phyloP scores from a whole-genome alignment of 2,329 filamentous ascomycete species.

The Monosporascus cannonballus region DNA sequence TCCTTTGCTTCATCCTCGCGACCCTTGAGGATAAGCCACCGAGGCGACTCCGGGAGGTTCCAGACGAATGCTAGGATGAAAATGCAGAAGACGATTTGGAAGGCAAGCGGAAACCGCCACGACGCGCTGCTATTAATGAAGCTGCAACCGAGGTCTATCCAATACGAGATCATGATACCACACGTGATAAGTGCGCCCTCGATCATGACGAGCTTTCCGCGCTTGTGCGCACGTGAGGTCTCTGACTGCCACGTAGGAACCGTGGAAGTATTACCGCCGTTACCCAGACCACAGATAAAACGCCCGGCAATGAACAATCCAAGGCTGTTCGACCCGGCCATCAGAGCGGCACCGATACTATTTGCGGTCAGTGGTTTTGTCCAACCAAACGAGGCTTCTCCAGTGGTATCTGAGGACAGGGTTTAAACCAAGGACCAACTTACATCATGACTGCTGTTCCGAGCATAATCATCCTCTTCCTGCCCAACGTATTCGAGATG shows the following conservation, averaged over 20 bases:
- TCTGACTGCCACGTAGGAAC: constrained; percentile 58
- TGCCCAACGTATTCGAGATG: constrained; percentile 51
- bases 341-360: constrained; percentile 41
- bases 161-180: constrained; percentile 53
- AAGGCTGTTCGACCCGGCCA: constrained; percentile 35
- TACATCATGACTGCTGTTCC: constrained; percentile 52
- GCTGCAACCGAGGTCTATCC: constrained; percentile 53
- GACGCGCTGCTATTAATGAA: constrained; percentile 43
- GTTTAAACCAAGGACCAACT: background rate
- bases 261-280: constrained; percentile 36
- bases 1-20: constrained; percentile 36
- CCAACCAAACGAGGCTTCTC: background rate
- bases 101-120: constrained; percentile 57
- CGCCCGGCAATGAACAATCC: constrained; percentile 52
- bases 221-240: constrained; percentile 49
- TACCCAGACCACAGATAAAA: constrained; percentile 38
- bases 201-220: constrained; percentile 56
- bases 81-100: constrained; percentile 52
- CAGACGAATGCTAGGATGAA: constrained; percentile 49
- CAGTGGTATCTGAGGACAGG: background rate
- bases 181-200: constrained; percentile 52
- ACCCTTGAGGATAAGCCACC: constrained; percentile 40
- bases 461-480: constrained; percentile 49
- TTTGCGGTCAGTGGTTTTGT: background rate
- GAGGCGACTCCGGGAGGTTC: constrained; percentile 45